These are phyloP conservation scores for Zelopaecilomyces penicillatus DNA, from an alignment of 2,329 filamentous ascomycete species.

Conservation along the genomic window DNA sequence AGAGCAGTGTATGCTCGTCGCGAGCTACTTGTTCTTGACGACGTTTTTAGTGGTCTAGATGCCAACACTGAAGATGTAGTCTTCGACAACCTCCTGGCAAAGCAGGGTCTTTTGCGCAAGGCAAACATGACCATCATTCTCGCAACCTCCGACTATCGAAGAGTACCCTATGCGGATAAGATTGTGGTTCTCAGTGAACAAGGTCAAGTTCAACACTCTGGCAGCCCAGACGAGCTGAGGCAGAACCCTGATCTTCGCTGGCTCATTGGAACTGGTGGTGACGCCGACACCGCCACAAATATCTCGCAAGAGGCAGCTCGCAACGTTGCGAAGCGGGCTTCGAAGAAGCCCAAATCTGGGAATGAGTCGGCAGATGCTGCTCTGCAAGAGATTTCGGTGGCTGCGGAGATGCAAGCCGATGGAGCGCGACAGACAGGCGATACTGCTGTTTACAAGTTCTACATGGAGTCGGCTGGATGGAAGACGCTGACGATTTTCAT, in stretches of 20 bases:
- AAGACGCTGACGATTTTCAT: conserved; percentile 6
- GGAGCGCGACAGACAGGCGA: conserved; percentile 2
- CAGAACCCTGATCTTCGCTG: too few species aligned
- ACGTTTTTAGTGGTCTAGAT: conserved; percentile 21
- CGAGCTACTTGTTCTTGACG: conserved; percentile 16
- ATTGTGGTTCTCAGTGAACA: not conserved
- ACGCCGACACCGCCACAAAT: too few species aligned
- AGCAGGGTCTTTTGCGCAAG: conserved; percentile 10
- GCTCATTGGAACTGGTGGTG: too few species aligned
- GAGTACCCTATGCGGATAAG: not conserved
- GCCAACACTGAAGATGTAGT: conserved; percentile 13
- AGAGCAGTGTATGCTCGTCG: conserved; percentile 16
- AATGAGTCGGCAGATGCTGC: too few species aligned
- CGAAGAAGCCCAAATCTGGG: too few species aligned
- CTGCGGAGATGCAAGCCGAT: not conserved
- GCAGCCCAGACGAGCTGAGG: conserved; percentile 28
- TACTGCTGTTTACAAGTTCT: conserved; percentile 11
- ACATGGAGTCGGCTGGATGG: conserved; percentile 10
- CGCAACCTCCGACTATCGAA: conserved; percentile 6
- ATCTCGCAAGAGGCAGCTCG: too few species aligned
- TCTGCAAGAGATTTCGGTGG: too few species aligned
- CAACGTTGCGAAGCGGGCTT: too few species aligned
- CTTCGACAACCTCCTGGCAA: conserved; percentile 11
- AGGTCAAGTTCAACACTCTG: conserved; percentile 30
- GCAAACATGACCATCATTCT: conserved; percentile 10